Evolutionary conservation across 1,284 basidiomycete species (phyloP), one percentile per base, ranked within the genome.

Genomic region (Ustilago xerochloae): DNA sequence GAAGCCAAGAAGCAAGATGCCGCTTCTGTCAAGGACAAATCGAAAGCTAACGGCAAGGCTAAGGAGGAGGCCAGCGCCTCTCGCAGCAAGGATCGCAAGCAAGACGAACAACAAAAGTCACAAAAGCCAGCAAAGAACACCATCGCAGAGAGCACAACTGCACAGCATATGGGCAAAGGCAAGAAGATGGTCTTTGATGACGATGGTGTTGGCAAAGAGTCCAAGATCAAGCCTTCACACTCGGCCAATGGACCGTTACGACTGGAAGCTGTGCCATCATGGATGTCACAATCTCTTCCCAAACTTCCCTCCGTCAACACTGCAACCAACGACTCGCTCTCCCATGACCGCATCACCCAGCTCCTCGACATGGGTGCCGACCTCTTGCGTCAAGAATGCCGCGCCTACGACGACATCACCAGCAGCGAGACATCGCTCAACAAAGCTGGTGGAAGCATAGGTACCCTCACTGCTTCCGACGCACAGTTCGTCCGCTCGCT

Each of bases 401-500:
- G 51, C 26, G 71, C 64, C 6, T 84, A 83, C 63, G 63, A 67
- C 33, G 58, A 74, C 7, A 60, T 83, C 26, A 77, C 74, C 30
- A 76, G 72, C 57, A 74, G 73, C 55, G 81, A 80, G 48, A 64
- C 66, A 3, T 70, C 77, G 13, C 66, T 77, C 45, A 67, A 63
- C 47, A 68, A 54, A 30, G 75, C 64, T 16, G 78, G 63, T 41
- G 64, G 62, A 30, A 73, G 73, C 47, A 63, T 82, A 36, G 81
- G 81, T 26, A 74, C 78, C 3, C 60, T 83, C 20, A 75, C 73
- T 35, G 60, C 79, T 9, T 79, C 78, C 2, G 82, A 84, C 39
- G 78, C 81, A 9, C 77, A 77, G n/a, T 84, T 84, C 64, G 81
- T 83, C 7, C 71, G 77, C 32, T 78, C 80, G 15, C 72, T 84